These are phyloP conservation scores for Tetrahymena malaccensis DNA, from an alignment of 73 alveolate species.

Conservation along the genomic window DNA sequence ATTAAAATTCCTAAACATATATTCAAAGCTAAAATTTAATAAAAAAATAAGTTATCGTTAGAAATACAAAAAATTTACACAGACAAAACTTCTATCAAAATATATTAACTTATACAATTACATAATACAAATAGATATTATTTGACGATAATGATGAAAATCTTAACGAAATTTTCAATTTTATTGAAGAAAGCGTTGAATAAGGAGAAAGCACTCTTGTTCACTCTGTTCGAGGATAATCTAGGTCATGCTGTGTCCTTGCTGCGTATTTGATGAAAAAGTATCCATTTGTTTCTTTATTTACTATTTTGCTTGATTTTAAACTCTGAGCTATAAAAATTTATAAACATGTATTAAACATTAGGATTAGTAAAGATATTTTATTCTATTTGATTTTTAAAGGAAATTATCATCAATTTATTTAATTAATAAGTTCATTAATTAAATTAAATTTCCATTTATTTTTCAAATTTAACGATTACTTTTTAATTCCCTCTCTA, in stretches of 20 bases:
- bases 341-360: background rate
- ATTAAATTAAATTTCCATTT: background rate
- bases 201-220: conserved; percentile 94
- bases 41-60: background rate
- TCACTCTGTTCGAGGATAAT: conserved; percentile 95
- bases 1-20: background rate
- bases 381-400: background rate
- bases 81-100: background rate
- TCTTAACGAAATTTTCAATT: conserved; percentile 79
- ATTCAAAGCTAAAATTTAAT: background rate
- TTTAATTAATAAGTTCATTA: background rate
- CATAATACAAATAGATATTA: conserved; percentile 44
- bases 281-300: background rate
- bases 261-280: conserved; percentile 89
- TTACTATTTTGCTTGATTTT: too few relatives aligned
- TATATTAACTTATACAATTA: conserved; percentile 1
- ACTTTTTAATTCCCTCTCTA: background rate
- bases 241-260: conserved; percentile 89
- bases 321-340: background rate
- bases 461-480: background rate
- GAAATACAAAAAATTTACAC: background rate
- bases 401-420: background rate
- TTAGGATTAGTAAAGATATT: background rate
- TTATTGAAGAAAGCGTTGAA: conserved; percentile 87
- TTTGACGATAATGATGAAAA: conserved; percentile 87